phyloP scores from a whole-genome alignment of 2,329 filamentous ascomycete species.

The Mycosphaerella sp. region DNA sequence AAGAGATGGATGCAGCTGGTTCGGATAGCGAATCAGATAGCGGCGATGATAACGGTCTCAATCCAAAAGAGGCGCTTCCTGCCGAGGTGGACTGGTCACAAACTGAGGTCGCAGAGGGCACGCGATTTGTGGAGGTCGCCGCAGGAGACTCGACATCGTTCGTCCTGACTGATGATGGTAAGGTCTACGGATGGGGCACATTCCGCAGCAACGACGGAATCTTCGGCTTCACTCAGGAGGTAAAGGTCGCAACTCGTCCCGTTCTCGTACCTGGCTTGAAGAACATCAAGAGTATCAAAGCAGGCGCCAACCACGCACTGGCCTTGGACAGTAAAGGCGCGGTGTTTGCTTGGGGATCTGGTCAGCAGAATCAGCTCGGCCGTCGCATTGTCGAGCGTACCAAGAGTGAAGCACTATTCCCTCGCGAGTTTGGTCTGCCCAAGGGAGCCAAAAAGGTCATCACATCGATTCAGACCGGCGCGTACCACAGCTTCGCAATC shows the following conservation, averaged over 20 bases:
- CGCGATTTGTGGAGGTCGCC: conserved; percentile 59
- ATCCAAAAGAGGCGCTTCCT: conserved; percentile 66
- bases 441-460: conserved; percentile 45
- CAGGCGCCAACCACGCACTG: conserved; percentile 65
- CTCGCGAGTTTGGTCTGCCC: conserved; percentile 52
- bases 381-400: conserved; percentile 56
- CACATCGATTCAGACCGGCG: conserved; percentile 59
- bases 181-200: conserved; percentile 77
- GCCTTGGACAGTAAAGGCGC: conserved; percentile 59
- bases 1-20: conserved; percentile 48
- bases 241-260: conserved; percentile 49
- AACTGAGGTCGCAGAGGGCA: conserved; percentile 46
- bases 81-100: conserved; percentile 32
- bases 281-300: conserved; percentile 58
- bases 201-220: conserved; percentile 65
- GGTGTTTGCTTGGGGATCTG: conserved; percentile 65
- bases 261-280: conserved; percentile 56
- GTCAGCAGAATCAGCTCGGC: conserved; percentile 65
- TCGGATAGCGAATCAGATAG: conserved; percentile 51
- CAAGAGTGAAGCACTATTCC: conserved; percentile 49
- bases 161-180: conserved; percentile 65
- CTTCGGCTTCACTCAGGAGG: conserved; percentile 55
- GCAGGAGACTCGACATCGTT: conserved; percentile 72
- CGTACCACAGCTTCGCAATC: conserved; percentile 76
- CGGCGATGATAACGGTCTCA: conserved; percentile 56